Evolutionary conservation across 106 monocot genomes (phyloP).

Genomic region (Dendrobium chrysotoxum): DNA sequence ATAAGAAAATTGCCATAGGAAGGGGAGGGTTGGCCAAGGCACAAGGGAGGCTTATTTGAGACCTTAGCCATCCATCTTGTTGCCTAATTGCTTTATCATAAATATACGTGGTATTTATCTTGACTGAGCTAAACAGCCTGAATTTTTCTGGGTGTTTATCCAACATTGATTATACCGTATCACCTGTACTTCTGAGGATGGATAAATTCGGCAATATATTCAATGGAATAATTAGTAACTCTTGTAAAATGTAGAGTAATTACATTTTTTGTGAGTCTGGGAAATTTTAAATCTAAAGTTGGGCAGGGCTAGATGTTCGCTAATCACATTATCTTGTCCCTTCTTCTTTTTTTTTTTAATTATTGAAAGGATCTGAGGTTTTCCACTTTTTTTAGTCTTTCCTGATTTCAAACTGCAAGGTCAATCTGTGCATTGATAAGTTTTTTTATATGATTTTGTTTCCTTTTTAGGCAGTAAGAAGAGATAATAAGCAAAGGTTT

Average conservation of each 20-base stretch:
- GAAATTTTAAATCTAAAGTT: background rate
- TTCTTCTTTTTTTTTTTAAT: background rate
- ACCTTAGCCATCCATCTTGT: background rate
- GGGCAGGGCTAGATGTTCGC: background rate
- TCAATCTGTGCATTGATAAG: background rate
- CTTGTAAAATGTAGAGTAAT: background rate
- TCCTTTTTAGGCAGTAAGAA: slow-evolving; percentile 61
- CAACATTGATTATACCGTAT: background rate
- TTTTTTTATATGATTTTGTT: background rate
- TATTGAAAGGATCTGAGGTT: background rate
- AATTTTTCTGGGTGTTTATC: background rate
- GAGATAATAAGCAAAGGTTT: slow-evolving; percentile 87
- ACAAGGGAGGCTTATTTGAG: background rate
- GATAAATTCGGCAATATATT: background rate
- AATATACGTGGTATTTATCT: background rate
- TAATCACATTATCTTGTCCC: background rate
- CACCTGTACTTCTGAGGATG: background rate
- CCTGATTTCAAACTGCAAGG: background rate
- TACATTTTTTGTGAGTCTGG: background rate
- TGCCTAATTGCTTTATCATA: background rate
- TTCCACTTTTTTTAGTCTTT: background rate
- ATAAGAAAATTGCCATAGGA: background rate
- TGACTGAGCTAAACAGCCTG: background rate
- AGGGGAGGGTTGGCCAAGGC: background rate
- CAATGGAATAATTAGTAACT: background rate